Evolutionary conservation across 2,329 filamentous ascomycete species (phyloP).

Genomic region (Macrophomina pseudophaseolina): DNA sequence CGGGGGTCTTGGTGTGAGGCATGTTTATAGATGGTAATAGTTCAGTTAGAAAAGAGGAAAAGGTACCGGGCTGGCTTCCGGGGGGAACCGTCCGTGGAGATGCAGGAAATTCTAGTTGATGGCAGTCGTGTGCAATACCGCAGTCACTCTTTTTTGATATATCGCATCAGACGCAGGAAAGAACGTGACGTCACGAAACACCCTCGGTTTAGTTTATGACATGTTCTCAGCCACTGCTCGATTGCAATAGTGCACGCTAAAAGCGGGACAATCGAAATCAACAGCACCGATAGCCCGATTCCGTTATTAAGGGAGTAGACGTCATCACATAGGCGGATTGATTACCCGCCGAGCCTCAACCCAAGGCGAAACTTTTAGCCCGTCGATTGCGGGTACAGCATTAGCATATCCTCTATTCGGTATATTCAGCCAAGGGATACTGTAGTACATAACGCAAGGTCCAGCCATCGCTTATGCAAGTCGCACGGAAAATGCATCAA

Average conservation of each 20-base stretch:
- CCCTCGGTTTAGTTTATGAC: background rate
- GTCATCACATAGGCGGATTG: background rate
- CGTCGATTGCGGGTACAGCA: background rate
- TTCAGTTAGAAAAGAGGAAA: too few relatives aligned
- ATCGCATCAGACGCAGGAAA: background rate
- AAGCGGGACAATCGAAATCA: too few relatives aligned
- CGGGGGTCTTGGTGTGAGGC: conserved; percentile 19
- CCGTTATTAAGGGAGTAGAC: background rate
- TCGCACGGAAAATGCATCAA: too few relatives aligned
- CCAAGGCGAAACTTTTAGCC: too few relatives aligned
- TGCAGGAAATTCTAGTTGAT: too few relatives aligned
- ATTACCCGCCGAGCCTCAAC: conserved; percentile 1
- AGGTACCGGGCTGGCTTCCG: too few relatives aligned
- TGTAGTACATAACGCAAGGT: conserved; percentile 5
- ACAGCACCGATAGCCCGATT: too few relatives aligned
- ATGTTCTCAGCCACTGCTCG: background rate
- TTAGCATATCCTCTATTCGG: background rate
- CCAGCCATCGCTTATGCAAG: conserved; percentile 19
- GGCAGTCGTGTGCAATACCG: too few relatives aligned
- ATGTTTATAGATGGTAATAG: background rate
- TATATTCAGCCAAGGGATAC: background rate
- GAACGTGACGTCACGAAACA: background rate
- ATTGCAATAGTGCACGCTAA: too few relatives aligned
- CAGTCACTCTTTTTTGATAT: too few relatives aligned
- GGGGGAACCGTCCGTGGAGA: too few relatives aligned